Percentiles rank a stretch among this genome's conserved stretches.
phyloP scores from a whole-genome alignment of 2,329 filamentous ascomycete genomes.

The Claviceps spartinae region DNA sequence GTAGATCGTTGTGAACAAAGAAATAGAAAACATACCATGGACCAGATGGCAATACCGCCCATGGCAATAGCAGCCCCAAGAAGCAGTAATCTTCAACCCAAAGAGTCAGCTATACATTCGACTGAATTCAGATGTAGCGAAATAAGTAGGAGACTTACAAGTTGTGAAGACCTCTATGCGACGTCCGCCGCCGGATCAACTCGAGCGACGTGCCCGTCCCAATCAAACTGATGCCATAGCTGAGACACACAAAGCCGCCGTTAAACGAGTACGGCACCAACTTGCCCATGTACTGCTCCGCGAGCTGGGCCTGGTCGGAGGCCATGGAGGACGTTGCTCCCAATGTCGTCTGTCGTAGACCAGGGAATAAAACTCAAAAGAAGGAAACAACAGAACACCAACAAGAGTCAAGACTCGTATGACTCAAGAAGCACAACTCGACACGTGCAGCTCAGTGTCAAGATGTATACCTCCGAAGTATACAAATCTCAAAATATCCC shows the following conservation, averaged over 20 bases:
- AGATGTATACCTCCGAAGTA: no score
- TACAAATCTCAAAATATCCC: no score
- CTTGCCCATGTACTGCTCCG: slow-evolving; percentile 28
- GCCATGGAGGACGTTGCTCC: slow-evolving; percentile 7
- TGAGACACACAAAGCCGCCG: slow-evolving; percentile 54
- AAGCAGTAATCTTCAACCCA: slow-evolving; percentile 41
- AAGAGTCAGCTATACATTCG: not conserved
- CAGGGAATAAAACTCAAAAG: no score
- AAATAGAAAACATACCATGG: slow-evolving; percentile 35
- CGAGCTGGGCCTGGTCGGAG: slow-evolving; percentile 13
- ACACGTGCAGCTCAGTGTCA: no score
- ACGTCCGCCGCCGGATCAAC: slow-evolving; percentile 63
- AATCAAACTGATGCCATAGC: slow-evolving; percentile 62
- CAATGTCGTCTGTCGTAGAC: no score
- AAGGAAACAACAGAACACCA: no score
- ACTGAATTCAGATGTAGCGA: not conserved
- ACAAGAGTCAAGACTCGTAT: no score
- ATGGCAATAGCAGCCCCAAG: slow-evolving; percentile 53
- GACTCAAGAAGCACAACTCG: no score
- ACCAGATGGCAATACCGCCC: slow-evolving; percentile 64
- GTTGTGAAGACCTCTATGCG: slow-evolving; percentile 53
- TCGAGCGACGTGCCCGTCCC: slow-evolving; percentile 72
- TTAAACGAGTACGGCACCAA: slow-evolving; percentile 37
- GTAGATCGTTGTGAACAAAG: not conserved
- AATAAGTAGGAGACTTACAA: slow-evolving; percentile 35